Conservation (phyloP, 2,329 filamentous ascomycete species). For the Claviceps sp. region DNA sequence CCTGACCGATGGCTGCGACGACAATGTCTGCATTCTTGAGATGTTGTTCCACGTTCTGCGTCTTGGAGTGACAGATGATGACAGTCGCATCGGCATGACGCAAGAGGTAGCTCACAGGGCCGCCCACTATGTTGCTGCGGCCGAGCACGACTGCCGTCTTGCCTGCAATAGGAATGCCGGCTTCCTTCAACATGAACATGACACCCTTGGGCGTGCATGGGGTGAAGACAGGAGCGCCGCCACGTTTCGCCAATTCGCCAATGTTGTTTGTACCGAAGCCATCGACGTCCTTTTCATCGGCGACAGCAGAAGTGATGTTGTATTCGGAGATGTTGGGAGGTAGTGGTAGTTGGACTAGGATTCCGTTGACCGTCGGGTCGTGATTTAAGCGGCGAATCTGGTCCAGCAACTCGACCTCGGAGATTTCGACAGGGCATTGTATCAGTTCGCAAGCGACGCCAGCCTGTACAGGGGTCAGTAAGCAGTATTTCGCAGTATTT, state of each 20-base stretch:
- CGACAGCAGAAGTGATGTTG: constrained; percentile 74
- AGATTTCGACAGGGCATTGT: constrained; percentile 68
- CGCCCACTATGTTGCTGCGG: constrained; percentile 93
- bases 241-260: constrained; percentile 90
- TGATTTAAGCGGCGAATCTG: constrained; percentile 75
- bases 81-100: constrained; percentile 95
- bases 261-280: constrained; percentile 92
- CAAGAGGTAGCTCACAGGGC: constrained; percentile 88
- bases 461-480: constrained; percentile 41
- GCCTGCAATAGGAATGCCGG: constrained; percentile 69
- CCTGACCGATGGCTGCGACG: constrained; percentile 79
- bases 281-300: constrained; percentile 93
- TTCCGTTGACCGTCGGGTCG: constrained; percentile 73
- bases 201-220: constrained; percentile 96
- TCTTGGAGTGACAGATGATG: constrained; percentile 89
- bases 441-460: constrained; percentile 80
- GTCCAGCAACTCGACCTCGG: constrained; percentile 75
- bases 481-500: not conserved
- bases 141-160: constrained; percentile 93
- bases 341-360: constrained; percentile 85
- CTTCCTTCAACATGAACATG: constrained; percentile 80
- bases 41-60: constrained; percentile 55
- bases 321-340: constrained; percentile 87
- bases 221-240: constrained; percentile 75
- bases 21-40: constrained; percentile 80